Conservation (phyloP, 371 early-diverging fungal genomes). For the Mortierella sp. region DNA sequence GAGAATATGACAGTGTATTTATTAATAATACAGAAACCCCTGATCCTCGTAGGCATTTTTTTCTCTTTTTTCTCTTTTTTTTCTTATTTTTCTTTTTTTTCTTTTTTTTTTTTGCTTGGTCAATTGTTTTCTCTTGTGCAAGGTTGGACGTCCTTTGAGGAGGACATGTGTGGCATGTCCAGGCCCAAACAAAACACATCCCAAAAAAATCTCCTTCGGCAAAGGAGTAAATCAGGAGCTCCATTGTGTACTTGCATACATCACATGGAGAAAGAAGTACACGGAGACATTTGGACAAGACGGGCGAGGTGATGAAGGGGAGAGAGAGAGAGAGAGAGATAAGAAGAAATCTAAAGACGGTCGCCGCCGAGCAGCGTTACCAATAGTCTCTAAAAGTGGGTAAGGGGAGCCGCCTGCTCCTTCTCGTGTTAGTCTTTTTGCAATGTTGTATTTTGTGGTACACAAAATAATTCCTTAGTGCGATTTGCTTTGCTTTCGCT, state of each 20-base stretch:
- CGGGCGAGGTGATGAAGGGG: neutral
- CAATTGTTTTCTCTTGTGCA: neutral
- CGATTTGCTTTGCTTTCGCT: neutral
- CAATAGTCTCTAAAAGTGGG: neutral
- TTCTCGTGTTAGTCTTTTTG: neutral
- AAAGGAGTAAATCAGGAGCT: neutral
- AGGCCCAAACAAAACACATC: no score
- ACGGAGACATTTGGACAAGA: neutral
- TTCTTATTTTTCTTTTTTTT: no score
- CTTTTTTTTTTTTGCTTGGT: neutral
- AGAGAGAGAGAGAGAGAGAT: neutral
- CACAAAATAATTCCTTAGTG: neutral
- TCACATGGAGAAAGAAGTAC: neutral
- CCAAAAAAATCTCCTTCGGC: neutral
- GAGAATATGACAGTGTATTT: neutral
- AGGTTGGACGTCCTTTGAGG: neutral
- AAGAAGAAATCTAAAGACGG: neutral
- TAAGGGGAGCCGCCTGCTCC: neutral
- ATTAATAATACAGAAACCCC: constrained; percentile 1
- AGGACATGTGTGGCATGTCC: neutral
- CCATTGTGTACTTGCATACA: neutral
- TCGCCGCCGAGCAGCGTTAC: neutral
- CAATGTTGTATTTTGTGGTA: neutral
- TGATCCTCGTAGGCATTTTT: neutral
- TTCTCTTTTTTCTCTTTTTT: no score